These are phyloP conservation scores for Dimocarpus longan DNA, from an alignment of 345 rosid genomes.

Conservation along the genomic window DNA sequence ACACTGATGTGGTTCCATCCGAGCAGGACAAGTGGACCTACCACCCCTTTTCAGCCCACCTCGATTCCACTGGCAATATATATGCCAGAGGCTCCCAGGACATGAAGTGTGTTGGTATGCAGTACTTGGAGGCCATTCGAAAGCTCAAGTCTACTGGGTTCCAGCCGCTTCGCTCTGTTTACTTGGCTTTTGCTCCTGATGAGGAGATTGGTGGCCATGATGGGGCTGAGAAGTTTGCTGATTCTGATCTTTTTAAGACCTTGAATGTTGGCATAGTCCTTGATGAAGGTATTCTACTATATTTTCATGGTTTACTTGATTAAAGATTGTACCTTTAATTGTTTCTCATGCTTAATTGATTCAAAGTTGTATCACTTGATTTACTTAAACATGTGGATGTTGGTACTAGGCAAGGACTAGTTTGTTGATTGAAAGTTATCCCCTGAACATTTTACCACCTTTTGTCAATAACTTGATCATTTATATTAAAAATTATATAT, in stretches of 20 bases:
- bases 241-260: conserved; percentile 56
- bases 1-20: conserved; percentile 92
- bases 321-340: neutral
- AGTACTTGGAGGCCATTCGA: conserved; percentile 89
- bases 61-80: conserved; percentile 71
- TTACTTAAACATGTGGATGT: neutral
- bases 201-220: conserved; percentile 95
- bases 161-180: conserved; percentile 67
- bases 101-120: conserved; percentile 98
- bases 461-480: too few relatives aligned
- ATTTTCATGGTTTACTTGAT: too few relatives aligned
- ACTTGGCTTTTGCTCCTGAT: conserved; percentile 80
- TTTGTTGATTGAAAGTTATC: neutral
- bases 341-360: too few relatives aligned
- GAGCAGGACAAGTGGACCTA: conserved; percentile 81
- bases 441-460: too few relatives aligned
- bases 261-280: conserved; percentile 79
- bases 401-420: neutral
- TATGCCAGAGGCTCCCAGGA: conserved; percentile 96
- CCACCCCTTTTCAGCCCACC: conserved; percentile 71
- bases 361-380: too few relatives aligned
- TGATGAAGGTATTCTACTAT: conserved; percentile 69
- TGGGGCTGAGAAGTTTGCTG: conserved; percentile 78
- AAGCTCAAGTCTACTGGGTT: conserved; percentile 62
- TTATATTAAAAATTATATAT: too few relatives aligned